These are phyloP conservation scores for slime mould (Dictyostelium discoideum) DNA, from an alignment of 78 protist species.

Conservation along the genomic window DNA sequence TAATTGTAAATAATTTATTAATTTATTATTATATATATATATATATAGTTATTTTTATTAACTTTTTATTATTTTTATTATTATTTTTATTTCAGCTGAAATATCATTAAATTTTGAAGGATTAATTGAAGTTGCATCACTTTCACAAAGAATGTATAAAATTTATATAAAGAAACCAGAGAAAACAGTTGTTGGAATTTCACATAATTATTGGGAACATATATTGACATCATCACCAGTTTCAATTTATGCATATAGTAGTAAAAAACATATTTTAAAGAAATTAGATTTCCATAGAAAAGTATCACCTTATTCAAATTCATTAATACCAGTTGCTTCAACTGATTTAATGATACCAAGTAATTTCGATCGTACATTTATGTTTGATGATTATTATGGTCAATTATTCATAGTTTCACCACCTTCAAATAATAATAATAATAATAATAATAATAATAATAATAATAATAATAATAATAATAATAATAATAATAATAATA, in stretches of 20 bases:
- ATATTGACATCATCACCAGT: conserved; percentile 35
- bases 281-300: conserved; percentile 21
- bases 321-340: not conserved
- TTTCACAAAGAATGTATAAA: conserved; percentile 14
- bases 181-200: not conserved
- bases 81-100: not conserved
- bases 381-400: conserved; percentile 60
- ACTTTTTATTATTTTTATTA: not conserved
- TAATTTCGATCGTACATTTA: conserved; percentile 19
- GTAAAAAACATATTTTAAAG: not conserved
- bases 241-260: conserved; percentile 30
- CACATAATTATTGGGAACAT: conserved; percentile 27
- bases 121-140: conserved; percentile 26
- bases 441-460: not conserved
- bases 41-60: not conserved
- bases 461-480: conserved; percentile 22
- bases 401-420: conserved; percentile 24
- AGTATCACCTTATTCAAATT: not conserved
- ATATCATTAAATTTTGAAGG: conserved; percentile 13
- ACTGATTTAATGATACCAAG: conserved; percentile 36
- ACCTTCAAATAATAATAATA: not conserved
- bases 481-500: not conserved
- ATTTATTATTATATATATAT: too few species aligned
- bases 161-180: conserved; percentile 19
- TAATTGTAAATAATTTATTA: not conserved